These are phyloP conservation scores for Strobilomyces confusus DNA, from an alignment of 768 basidiomycete species.

Conservation along the genomic window DNA sequence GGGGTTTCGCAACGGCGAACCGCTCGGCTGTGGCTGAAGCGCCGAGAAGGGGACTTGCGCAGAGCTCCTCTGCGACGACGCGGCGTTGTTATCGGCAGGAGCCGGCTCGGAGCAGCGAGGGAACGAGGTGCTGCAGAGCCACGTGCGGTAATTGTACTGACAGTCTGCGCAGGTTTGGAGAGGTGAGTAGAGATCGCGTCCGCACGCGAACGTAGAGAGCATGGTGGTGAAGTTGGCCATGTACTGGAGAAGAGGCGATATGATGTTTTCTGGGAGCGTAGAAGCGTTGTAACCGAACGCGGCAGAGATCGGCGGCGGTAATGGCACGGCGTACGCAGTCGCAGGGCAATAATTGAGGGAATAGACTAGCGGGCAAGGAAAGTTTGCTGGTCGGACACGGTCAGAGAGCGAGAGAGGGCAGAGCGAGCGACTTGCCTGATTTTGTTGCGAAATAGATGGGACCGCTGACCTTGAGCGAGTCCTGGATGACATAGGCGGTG, in stretches of 20 bases:
- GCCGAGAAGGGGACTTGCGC: constrained; percentile 45
- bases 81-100: constrained; percentile 18
- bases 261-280: constrained; percentile 48
- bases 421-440: constrained; percentile 44
- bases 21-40: constrained; percentile 41
- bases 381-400: constrained; percentile 39
- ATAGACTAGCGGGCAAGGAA: constrained; percentile 66
- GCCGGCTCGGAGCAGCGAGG: constrained; percentile 66
- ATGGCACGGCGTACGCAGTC: constrained; percentile 64
- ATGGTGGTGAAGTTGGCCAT: constrained; percentile 72
- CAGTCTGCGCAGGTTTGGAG: constrained; percentile 76
- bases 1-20: constrained; percentile 41
- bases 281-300: constrained; percentile 43
- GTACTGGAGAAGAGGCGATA: constrained; percentile 49
- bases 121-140: constrained; percentile 73
- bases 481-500: constrained; percentile 63
- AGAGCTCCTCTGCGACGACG: constrained; percentile 13
- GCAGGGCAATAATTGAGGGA: constrained; percentile 73
- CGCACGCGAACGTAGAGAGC: constrained; percentile 72
- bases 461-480: constrained; percentile 53
- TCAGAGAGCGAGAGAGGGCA: not conserved
- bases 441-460: constrained; percentile 77
- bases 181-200: constrained; percentile 76
- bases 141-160: constrained; percentile 64
- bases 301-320: constrained; percentile 46